Base-by-base conservation (phyloP, 768 basidiomycete genomes). In the Pleurotus salmoneostramineus region DNA sequence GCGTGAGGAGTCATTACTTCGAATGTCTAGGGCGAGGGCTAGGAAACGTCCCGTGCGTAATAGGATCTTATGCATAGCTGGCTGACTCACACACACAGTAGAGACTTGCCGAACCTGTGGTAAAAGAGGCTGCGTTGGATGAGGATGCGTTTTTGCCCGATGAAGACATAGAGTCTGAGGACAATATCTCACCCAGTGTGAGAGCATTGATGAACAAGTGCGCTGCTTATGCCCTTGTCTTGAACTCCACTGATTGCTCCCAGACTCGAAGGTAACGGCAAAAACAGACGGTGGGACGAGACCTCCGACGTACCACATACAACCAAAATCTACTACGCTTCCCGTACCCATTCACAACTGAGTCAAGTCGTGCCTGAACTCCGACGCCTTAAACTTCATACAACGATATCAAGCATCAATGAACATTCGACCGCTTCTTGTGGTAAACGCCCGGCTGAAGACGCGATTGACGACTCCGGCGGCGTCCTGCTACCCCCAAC, bases 331-430 rank as follows among this genome's bases (percentile, higher is more conserved):
- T 97, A 85, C 69, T 97, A 95, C 66, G 91, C 95, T 0, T 98
- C 97, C 0, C 80, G 96, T 34, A 99, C 96, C 0, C 96, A 99
- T 71, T 95, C 95, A 1, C 96, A 99, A 66, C 82, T 99, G 3
- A 80, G 94, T 1, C 96, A 99, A 69, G 80, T 98, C 3, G 77
- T 95, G 14, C 88, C 89, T 3, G 97, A 99, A 66, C 76, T 98
- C 7, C 79, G 75, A 42, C 89, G 84, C 63, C 81, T 96, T n/a
- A 77, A 77, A 60, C 68, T 95, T 4, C 60, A 62, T 11, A 63
- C 60, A 50, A 60, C 64, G n/a, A 60, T 71, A 8, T 62, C 58
- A 3, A 48, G 5, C 1, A 42, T 62, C 11, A 56, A 45, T 45
- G 6, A 50, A 46, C 58, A 31, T 14, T 45, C 10, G 36, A 58